Base-by-base conservation (phyloP, 306 rosid species). In the Cucurbita pepo region DNA sequence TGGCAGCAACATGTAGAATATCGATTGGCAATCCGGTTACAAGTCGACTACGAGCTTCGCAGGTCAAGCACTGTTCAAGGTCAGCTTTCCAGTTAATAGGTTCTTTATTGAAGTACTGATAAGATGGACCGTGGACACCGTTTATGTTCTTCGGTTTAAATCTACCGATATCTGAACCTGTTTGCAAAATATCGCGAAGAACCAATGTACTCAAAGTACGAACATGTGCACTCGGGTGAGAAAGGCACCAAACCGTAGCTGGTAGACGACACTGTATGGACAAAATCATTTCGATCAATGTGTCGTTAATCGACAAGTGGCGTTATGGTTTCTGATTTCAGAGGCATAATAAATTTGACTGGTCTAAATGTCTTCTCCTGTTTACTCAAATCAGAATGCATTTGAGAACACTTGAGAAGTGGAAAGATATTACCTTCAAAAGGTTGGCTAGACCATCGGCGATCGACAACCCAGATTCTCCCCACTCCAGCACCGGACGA, bases 391-490 rank as follows among this genome's bases (percentile, higher is more conserved):
- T 69, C 15, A 14, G 5, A 69, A 69, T 50, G 34, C 30, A 51
- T 51, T 21, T 25, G 59, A 69, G 8, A 48, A 36, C 30, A 14
- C 41, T 8, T 7, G 19, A 16, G 16, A 51, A 30, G 13, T 7
- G 38, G 4, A 69, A 51, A 36, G 5, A 15, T 12, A 8, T 30
- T 50, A 75, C 78, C 78, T 75, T 75, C 62, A 75, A 75, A 71
- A 90, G 87, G 83, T 94, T 94, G 67, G 97, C 84, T 60, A 94
- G 97, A 73, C 98, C 98, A 69, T 91, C 96, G 21, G 96, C 92
- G 8, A 94, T 88, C 15, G 95, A 88, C 76, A 90, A 44, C 73
- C 97, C 96, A 51, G 98, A 87, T 80, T 89, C 98, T 79, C 98
- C 98, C 79, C 86, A 87, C 83, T 85, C 88, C 48, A 90, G 86